Base-by-base conservation (phyloP, 2,329 filamentous ascomycete genomes). In the Fusarium brevicatenulatum region DNA sequence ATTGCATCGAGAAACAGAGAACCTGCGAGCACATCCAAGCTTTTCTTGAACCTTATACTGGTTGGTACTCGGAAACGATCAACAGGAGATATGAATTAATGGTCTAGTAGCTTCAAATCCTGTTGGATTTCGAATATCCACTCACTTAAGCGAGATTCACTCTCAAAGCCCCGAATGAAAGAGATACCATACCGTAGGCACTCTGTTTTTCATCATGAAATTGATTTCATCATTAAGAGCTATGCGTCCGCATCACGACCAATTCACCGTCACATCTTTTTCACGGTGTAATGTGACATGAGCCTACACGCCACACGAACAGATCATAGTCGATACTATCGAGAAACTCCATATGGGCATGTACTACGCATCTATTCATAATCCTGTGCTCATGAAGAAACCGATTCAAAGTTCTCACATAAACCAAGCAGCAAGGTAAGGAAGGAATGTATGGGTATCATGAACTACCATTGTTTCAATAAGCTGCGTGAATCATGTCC, bases 371-470 rank as follows among this genome's bases (percentile, higher is more conserved):
- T 13, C 19, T 19, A 37, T 18, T 21, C 44, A 18, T 15, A 32
- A 13, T 15, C 39, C 19, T 36, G 15, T 21, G 23, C n/a, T 43
- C 18, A 19, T 34, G 16, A 60, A 55, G 28, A 13, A 19, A 16
- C 23, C 16, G 30, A n/a, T 36, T 8, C 15, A 55, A 37, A 36
- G 10, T 18, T 15, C 15, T 25, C 65, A 43, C 54, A 28, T 43
- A 18, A 28, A 28, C 11, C 4, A 46, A 39, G 39, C 16, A 42
- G 8, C 11, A 32, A 39, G 15, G 58, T 52, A 69, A 70, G 66
- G 75, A 69, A 72, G 64, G 75, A 76, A 74, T 62, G 62, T 62
- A 47, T 58, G 76, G 76, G 76, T 77, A 77, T 77, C 76, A 73
- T 77, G 53, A 75, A 77, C 70, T 77, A 72, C 67, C 72, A 54